Evolutionary conservation across 495 filamentous ascomycete species (phyloP), one percentile per base, ranked within the genome.

Genomic region (Chlorociboria aeruginascens): DNA sequence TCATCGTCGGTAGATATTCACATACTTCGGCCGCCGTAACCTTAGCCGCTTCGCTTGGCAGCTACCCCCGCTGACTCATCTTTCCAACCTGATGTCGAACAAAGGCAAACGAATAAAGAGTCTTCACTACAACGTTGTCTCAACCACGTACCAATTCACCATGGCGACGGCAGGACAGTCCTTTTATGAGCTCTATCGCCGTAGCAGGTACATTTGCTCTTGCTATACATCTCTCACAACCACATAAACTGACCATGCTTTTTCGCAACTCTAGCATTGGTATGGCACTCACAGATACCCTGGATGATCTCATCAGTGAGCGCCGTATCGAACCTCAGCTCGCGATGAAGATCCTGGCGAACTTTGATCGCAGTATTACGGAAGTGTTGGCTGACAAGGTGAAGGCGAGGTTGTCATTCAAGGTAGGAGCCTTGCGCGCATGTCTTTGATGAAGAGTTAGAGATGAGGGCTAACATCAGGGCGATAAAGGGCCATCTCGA

Each of bases 151-250:
- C 31, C 6, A 45, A 45, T 38, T 38, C 36, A 58, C 13, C 51
- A 61, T 56, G 55, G 55, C 51, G 34, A 38, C 64, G 20, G 51
- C 39, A 12, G 47, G 47, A 13, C 64, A 70, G 52, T 70, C 76
- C 51, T 95, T 85, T 68, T 97, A 96, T 64, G 92, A 98, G 76
- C 78, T 98, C 53, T 98, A 98, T 65, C 86, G 89, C 56, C 84
- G 88, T 69, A 92, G 87, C 80, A 95, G 87, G 89, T 95, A 86
- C 45, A 25, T 51, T 52, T 47, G 32, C 43, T 34, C 54, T 43
- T 51, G 59, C 49, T 61, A 39, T 54, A 48, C 31, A 8, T 20
- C 17, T 25, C 17, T 43, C 59, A 49, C 58, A 56, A 54, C 35
- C 17, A 28, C 17, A 29, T 11, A 20, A 25, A 53, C 54, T 66